Evolutionary conservation across 768 basidiomycete genomes (phyloP), one percentile per base, ranked within the genome.

Genomic region (Russula brevipes): DNA sequence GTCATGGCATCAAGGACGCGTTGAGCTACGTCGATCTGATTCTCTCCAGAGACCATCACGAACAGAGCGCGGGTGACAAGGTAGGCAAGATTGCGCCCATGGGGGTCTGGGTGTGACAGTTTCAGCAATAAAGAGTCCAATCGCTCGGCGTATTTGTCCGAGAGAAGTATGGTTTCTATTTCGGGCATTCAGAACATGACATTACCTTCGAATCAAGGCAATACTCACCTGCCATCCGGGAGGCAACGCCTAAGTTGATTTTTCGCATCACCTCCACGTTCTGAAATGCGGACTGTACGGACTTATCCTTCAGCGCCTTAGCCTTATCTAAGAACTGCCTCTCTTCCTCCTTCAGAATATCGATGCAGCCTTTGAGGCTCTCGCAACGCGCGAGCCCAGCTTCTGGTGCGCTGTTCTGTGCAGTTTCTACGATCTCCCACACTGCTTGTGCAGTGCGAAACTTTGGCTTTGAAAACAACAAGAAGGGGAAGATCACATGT

Each of bases 391-490:
- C 66, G 64, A 57, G 57, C 59, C 62, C 67, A 39, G 10, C 52
- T 8, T 63, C 69, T 36, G 49, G 68, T 9, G 19, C 57, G 5
- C 49, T 70, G 51, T 69, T 72, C 67, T 60, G 72, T 66, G n/a
- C 65, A 66, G 54, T 71, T 54, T 78, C 78, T n/a, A 94, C 70
- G n/a, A 81, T 73, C 59, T 85, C 85, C 93, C 93, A 95, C 0
- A 85, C 82, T n/a, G 80, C 71, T 24, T 82, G 79, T 0, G 84
- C 79, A 0, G 83, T 87, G 70, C 84, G 86, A 64, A 86, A 81
- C 55, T 86, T 80, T 3, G 87, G 74, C 69, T 88, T 91, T 7
- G 89, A 87, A 68, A 83, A 87, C 16, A 95, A 72, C 49, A 95
- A 74, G 69, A 84, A 83, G 0, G 92, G 88, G 70, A 92, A 89